Percentiles rank a stretch among this genome's conserved stretches.
These are phyloP conservation scores for Epichloe hybrida DNA, from an alignment of 2,329 filamentous ascomycete species.

Conservation along the genomic window DNA sequence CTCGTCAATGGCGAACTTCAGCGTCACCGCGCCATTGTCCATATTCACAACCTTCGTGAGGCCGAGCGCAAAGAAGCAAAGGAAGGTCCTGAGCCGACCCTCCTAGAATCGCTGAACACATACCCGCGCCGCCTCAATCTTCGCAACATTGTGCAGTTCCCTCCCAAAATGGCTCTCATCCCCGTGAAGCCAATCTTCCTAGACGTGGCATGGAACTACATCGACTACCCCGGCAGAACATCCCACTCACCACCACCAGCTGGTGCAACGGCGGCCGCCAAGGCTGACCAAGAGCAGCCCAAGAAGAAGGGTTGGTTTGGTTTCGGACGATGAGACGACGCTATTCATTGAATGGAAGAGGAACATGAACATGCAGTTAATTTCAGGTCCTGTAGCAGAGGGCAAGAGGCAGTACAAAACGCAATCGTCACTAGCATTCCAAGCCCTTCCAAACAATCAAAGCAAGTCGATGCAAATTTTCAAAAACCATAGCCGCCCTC, in stretches of 20 bases:
- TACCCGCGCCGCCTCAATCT: slow-evolving; percentile 68
- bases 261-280: slow-evolving; percentile 19
- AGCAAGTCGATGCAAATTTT: no score
- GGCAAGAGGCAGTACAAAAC: no score
- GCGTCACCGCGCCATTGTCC: slow-evolving; percentile 73
- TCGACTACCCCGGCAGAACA: slow-evolving; percentile 66
- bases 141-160: slow-evolving; percentile 71
- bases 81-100: slow-evolving; percentile 28
- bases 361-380: neutral
- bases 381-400: no score
- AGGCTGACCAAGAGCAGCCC: slow-evolving; percentile 19
- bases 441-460: no score
- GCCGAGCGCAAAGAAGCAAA: slow-evolving; percentile 28
- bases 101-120: slow-evolving; percentile 62
- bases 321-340: slow-evolving; percentile 39
- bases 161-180: slow-evolving; percentile 67
- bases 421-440: no score
- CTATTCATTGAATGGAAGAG: neutral
- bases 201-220: slow-evolving; percentile 95
- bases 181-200: slow-evolving; percentile 93
- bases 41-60: slow-evolving; percentile 55
- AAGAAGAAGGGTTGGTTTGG: slow-evolving; percentile 70
- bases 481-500: no score
- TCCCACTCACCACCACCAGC: slow-evolving; percentile 1
- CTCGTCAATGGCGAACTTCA: slow-evolving; percentile 60